Conservation (phyloP, 495 filamentous ascomycete genomes). For the Aspergillus sclerotiicarbonarius region DNA sequence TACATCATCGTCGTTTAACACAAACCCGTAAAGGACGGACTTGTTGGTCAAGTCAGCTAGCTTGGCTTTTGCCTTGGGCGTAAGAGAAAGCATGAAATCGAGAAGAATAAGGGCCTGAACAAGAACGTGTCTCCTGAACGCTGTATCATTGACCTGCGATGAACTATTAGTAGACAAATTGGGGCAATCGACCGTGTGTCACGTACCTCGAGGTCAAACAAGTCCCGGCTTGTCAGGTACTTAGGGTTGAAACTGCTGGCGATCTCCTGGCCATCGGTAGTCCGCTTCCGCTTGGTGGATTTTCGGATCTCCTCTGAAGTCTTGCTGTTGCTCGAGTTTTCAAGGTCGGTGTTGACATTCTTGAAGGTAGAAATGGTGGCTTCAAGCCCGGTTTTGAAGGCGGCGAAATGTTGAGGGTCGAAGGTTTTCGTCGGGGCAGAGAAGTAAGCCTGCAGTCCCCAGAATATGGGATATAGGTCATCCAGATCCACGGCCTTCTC, state of each 20-base stretch:
- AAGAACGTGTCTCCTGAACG: conserved; percentile 88
- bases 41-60: conserved; percentile 73
- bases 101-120: conserved; percentile 92
- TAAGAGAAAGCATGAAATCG: conserved; percentile 88
- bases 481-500: conserved; percentile 58
- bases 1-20: conserved; percentile 77
- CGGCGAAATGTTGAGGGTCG: conserved; percentile 60
- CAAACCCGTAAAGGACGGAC: conserved; percentile 78
- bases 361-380: conserved; percentile 78
- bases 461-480: conserved; percentile 86
- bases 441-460: conserved; percentile 87
- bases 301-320: conserved; percentile 58
- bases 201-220: conserved; percentile 89
- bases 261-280: conserved; percentile 57
- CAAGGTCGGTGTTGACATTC: conserved; percentile 68
- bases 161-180: conserved; percentile 8
- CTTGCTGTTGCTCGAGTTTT: conserved; percentile 46
- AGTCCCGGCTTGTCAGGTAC: conserved; percentile 89
- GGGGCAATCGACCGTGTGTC: not conserved
- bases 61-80: conserved; percentile 76
- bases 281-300: conserved; percentile 71
- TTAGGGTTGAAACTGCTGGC: conserved; percentile 89
- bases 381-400: conserved; percentile 78
- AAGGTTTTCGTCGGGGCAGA: conserved; percentile 86
- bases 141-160: conserved; percentile 78